Conservation (phyloP, 441 rosid genomes). For the Kokia cookei region DNA sequence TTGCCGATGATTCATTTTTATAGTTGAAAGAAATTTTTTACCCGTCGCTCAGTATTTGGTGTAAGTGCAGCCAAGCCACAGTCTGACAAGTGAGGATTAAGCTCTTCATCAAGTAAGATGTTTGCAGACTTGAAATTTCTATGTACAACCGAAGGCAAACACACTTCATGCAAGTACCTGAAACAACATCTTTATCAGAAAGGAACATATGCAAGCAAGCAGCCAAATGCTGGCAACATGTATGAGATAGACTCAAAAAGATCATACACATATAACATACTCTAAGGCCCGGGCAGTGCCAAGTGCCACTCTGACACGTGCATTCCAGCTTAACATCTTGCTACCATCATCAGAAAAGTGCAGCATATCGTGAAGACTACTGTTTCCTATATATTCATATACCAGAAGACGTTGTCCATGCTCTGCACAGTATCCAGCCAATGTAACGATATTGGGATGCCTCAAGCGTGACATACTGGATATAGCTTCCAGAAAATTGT, state of each 20-base stretch:
- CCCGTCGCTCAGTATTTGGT: conserved; percentile 84
- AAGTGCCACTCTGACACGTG: conserved; percentile 94
- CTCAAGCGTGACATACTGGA: conserved; percentile 88
- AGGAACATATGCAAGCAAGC: neutral
- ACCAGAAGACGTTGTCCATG: conserved; percentile 94
- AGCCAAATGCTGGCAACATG: neutral
- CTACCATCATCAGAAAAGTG: conserved; percentile 76
- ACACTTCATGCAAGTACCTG: conserved; percentile 97
- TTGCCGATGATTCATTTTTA: neutral
- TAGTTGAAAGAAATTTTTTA: conserved; percentile 14
- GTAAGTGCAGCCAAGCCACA: conserved; percentile 90
- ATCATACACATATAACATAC: conserved; percentile 42
- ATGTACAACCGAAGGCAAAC: conserved; percentile 90
- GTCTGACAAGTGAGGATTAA: conserved; percentile 87
- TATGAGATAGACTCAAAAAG: neutral
- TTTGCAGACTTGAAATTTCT: conserved; percentile 96
- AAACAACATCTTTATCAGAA: conserved; percentile 9
- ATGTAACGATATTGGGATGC: conserved; percentile 81
- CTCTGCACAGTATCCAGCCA: conserved; percentile 87
- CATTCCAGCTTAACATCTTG: conserved; percentile 77
- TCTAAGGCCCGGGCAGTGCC: conserved; percentile 97
- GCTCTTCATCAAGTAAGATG: conserved; percentile 89
- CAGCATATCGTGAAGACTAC: conserved; percentile 77
- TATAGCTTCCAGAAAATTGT: conserved; percentile 81
- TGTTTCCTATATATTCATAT: conserved; percentile 62